These are phyloP conservation scores for Moricandia moricandioides DNA, from an alignment of 345 rosid genomes.

Conservation along the genomic window DNA sequence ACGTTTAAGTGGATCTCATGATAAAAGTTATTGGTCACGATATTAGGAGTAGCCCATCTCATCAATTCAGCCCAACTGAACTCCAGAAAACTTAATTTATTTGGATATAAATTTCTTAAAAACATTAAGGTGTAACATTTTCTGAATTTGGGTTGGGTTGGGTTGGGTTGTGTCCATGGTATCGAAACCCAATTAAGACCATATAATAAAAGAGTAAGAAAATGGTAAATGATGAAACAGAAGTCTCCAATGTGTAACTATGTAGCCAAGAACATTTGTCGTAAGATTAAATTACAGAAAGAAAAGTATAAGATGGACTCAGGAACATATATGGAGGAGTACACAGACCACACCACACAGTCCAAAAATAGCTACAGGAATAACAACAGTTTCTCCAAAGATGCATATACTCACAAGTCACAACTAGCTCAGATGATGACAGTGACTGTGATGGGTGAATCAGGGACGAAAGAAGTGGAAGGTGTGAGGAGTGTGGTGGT, in stretches of 20 bases:
- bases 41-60: neutral
- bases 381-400: neutral
- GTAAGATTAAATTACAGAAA: neutral
- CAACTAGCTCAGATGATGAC: constrained; percentile 9
- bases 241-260: neutral
- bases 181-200: no score
- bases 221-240: neutral
- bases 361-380: neutral
- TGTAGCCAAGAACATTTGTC: constrained; percentile 1
- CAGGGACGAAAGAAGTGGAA: constrained; percentile 19
- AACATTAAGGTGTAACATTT: neutral
- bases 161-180: neutral
- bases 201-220: no score
- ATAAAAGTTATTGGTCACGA: neutral
- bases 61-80: neutral
- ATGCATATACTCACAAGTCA: neutral
- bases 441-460: neutral
- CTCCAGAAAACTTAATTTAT: neutral
- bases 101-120: neutral
- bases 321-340: constrained; percentile 5
- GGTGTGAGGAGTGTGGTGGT: constrained; percentile 47
- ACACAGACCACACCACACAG: neutral
- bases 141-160: neutral
- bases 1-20: neutral
- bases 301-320: neutral